Percentiles rank a stretch among this genome's conserved stretches.
Conservation (phyloP, 2,329 filamentous ascomycete genomes). For the Aspergillus pseudonomiae region DNA sequence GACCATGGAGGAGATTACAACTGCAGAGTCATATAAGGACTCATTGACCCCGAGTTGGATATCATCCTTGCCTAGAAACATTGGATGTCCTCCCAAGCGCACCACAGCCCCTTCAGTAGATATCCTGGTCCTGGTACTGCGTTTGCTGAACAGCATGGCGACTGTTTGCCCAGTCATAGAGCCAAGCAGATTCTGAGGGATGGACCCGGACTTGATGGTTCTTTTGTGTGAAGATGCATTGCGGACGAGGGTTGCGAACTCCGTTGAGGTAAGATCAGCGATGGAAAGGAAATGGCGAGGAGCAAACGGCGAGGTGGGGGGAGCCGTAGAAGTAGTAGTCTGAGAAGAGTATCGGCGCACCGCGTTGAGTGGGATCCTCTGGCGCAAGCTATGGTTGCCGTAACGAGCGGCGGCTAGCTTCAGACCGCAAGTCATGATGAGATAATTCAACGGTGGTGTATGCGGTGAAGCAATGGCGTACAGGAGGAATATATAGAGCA, state of each 20-base stretch:
- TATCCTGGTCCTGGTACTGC: conserved; percentile 88
- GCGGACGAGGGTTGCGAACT: conserved; percentile 79
- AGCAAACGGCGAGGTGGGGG: conserved; percentile 58
- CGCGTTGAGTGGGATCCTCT: conserved; percentile 8
- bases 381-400: conserved; percentile 8
- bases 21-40: conserved; percentile 86
- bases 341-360: conserved; percentile 12
- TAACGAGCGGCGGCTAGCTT: conserved; percentile 6
- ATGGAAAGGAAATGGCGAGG: conserved; percentile 92
- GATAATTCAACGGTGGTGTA: background rate
- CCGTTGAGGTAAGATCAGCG: conserved; percentile 75
- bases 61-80: conserved; percentile 95
- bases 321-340: conserved; percentile 14
- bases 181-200: conserved; percentile 62
- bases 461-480: background rate
- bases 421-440: conserved; percentile 5
- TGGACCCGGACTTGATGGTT: conserved; percentile 70
- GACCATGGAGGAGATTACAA: conserved; percentile 93
- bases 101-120: conserved; percentile 90
- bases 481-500: background rate
- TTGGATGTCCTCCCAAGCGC: conserved; percentile 87
- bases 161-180: conserved; percentile 76
- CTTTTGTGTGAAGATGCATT: conserved; percentile 79
- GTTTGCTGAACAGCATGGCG: conserved; percentile 96
- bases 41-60: conserved; percentile 96